Conservation (phyloP, 2,329 filamentous ascomycete species). For the Trichophyton equinum region DNA sequence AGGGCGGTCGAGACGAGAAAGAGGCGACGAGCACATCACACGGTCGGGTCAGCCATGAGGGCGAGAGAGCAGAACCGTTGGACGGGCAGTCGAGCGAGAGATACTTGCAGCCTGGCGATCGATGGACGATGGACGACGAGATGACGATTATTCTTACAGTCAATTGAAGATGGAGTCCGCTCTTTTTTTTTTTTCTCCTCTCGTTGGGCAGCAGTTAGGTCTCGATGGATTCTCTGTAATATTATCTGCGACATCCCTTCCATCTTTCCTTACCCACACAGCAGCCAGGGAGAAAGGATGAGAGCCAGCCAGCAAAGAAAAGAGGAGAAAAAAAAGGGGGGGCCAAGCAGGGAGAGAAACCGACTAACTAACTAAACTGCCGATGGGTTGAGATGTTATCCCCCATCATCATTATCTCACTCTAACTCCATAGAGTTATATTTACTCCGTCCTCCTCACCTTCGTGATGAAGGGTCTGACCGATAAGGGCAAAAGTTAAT, state of each 20-base stretch:
- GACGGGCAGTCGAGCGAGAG: neutral
- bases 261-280: too few relatives aligned
- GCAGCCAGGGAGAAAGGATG: too few relatives aligned
- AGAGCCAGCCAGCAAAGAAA: too few relatives aligned
- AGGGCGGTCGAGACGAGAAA: neutral
- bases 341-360: too few relatives aligned
- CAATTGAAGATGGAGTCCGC: neutral
- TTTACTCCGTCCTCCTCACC: neutral
- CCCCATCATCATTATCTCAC: neutral
- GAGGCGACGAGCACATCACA: neutral
- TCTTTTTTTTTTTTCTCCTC: too few relatives aligned
- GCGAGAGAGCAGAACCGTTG: neutral
- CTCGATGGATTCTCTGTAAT: too few relatives aligned
- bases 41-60: neutral
- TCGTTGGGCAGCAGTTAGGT: neutral
- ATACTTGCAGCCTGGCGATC: too few relatives aligned
- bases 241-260: too few relatives aligned
- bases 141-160: neutral
- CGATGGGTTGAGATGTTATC: neutral
- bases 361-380: too few relatives aligned
- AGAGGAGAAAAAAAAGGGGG: too few relatives aligned
- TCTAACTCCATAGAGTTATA: too few relatives aligned
- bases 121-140: too few relatives aligned
- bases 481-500: constrained; percentile 2
- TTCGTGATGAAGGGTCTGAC: neutral